Percentiles rank a stretch among this genome's conserved stretches.
phyloP scores from a whole-genome alignment of 768 basidiomycete species.

The Cyathus striatus region DNA sequence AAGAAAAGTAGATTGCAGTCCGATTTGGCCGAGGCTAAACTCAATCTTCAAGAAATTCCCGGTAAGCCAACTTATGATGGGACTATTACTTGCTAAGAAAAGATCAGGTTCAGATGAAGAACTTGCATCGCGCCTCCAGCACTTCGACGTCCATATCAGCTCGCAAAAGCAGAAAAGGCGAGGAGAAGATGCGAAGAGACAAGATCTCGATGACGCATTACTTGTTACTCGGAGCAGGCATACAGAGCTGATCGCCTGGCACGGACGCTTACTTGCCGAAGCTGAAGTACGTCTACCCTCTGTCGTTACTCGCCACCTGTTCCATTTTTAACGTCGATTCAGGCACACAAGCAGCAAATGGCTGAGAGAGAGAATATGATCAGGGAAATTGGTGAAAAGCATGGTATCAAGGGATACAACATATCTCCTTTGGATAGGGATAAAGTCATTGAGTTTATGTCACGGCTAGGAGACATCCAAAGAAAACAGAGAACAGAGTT shows the following conservation, averaged over 20 bases:
- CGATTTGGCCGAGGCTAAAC: constrained; percentile 57
- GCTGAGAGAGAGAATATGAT: constrained; percentile 70
- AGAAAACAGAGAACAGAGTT: constrained; percentile 57
- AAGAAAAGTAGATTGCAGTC: constrained; percentile 56
- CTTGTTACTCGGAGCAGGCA: constrained; percentile 43
- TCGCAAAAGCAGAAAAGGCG: constrained; percentile 44
- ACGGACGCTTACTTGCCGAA: constrained; percentile 69
- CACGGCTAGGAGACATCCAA: constrained; percentile 58
- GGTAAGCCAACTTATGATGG: constrained; percentile 35
- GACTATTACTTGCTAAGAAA: not conserved
- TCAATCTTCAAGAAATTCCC: constrained; percentile 61
- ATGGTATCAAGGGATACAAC: constrained; percentile 72
- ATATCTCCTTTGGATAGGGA: constrained; percentile 64
- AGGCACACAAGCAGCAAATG: constrained; percentile 75
- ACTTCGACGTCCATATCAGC: constrained; percentile 55
- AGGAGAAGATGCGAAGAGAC: constrained; percentile 43
- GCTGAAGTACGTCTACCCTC: constrained; percentile 46
- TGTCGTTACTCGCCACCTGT: not conserved
- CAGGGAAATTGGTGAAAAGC: constrained; percentile 58
- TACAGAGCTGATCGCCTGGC: constrained; percentile 49
- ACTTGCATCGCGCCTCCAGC: constrained; percentile 48
- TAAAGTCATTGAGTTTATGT: constrained; percentile 69
- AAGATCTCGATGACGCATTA: constrained; percentile 62
- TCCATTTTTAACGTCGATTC: constrained; percentile 2
- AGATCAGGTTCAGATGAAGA: constrained; percentile 70